Conservation (phyloP, 768 basidiomycete species). For the Suillus tomentosus region DNA sequence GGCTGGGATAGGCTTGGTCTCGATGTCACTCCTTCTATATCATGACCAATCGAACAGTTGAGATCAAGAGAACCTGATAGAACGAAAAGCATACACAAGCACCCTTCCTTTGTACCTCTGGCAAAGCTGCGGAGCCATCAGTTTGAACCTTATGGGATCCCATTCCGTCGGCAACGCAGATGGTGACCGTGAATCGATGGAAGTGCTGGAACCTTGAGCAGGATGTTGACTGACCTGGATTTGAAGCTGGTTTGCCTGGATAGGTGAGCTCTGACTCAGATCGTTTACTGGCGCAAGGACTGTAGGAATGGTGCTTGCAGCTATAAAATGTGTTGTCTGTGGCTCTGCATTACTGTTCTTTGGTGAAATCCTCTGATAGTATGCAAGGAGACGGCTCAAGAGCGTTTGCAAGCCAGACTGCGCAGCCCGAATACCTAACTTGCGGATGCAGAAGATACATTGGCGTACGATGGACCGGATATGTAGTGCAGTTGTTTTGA, state of each 20-base stretch:
- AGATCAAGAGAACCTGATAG: background rate
- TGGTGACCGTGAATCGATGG: background rate
- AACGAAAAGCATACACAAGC: conserved; percentile 2
- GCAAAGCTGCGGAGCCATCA: background rate
- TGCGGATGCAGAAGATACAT: background rate
- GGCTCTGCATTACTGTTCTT: background rate
- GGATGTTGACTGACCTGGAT: background rate
- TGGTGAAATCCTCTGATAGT: background rate
- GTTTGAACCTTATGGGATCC: conserved; percentile 1
- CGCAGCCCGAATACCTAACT: background rate
- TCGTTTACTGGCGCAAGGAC: background rate
- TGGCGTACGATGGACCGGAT: background rate
- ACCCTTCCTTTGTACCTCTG: background rate
- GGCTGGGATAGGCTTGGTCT: background rate
- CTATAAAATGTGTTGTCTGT: background rate
- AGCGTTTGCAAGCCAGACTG: background rate
- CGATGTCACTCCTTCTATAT: background rate
- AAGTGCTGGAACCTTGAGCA: background rate
- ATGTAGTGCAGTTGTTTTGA: background rate
- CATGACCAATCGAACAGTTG: background rate
- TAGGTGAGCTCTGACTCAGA: background rate
- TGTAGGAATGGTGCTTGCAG: background rate
- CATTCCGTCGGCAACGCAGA: background rate
- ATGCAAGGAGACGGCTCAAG: background rate
- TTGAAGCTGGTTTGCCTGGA: background rate